Base-by-base conservation (phyloP, 1,284 basidiomycete genomes). In the Bondarzewia mesenterica region DNA sequence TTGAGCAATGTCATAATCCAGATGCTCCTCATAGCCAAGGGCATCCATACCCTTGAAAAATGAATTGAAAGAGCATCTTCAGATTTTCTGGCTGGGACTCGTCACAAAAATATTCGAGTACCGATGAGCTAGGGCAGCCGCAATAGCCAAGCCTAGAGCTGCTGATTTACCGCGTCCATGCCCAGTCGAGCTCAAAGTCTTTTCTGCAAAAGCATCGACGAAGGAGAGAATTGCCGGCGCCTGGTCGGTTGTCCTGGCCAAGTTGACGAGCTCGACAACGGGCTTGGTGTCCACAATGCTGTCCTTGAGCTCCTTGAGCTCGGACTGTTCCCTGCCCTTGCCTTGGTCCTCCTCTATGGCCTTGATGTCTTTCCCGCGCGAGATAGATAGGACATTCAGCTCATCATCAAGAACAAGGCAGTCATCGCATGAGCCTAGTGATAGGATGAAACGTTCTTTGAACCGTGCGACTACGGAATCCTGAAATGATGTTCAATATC, bases 81-180 rank as follows among this genome's bases (percentile, higher is more conserved):
- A 72, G 67, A 99, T 99, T 67, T 98, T 94, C 1, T 96, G 96
- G 61, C 88, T 93, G 1, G 96, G 96, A 61, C 90, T 94, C 4
- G 96, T 99, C 44, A 99, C 93, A 63, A 99, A 99, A 53, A 99
- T 93, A 67, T 99, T 99, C 49, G 91, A 89, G 66, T 99, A 99
- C 16, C 93, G 93, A 61, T 97, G 90, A 1, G 87, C 89, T 18
- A 99, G 74, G 1, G 96, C 93, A 15, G 93, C 89, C 5, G 95
- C 89, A 50, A 99, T 92, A 1, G 93, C 89, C 40, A 99, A 73
- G 46, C 96, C 96, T 12, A 99, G 74, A 1, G 95, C 91, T 4
- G 96, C 95, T 20, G 93, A 96, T 68, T 99, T 99, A 52, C 96
- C 96, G 27, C 96, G 85, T 57, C 96, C 96, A 65, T 96, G 85